Evolutionary conservation across 805 yeast species (phyloP), one percentile per base, ranked within the genome.

Genomic region (Candida easanensis): DNA sequence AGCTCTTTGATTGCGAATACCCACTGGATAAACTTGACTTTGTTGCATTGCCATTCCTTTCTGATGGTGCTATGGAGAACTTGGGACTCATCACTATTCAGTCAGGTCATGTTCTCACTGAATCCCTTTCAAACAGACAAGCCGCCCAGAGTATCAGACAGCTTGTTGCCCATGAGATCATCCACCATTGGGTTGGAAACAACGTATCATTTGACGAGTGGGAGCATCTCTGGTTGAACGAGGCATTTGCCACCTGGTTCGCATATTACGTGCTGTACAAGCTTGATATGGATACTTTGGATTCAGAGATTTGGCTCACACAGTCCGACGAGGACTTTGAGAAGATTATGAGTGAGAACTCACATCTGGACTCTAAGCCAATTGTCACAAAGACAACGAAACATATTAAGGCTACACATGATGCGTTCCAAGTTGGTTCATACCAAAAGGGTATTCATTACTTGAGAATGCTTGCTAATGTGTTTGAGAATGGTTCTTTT

Each of bases 131-230:
- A 4, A 43, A 52, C 6, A 38, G 49, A 6, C 50, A 57, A 2
- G 50, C 57, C 13, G 50, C 51, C 3, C 61, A 65, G 30, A 68
- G 67, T 48, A 55, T 79, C 19, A 65, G 76, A 47, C 84, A 81
- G 53, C 69, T 85, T 35, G 56, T 86, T 8, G 79, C 77, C 2
- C 95, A 86, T 59, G 90, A 85, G 56, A 55, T 85, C 49, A 80
- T 84, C 22, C 95, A 86, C 58, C 91, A 85, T 64, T 86, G 88
- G 88, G 62, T 86, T 44, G 95, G 93, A 8, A 79, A 86, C 51
- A 66, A 70, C 51, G 72, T 84, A 2, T 69, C 86, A 1, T 82
- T 84, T 53, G 84, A 81, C 39, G 74, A 78, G 16, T 85, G 88
- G 83, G 74, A 73, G 39, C 70, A 75, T 54, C 64, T 85, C 30